Conservation (phyloP, 768 basidiomycete genomes). For the Boletus sp. region DNA sequence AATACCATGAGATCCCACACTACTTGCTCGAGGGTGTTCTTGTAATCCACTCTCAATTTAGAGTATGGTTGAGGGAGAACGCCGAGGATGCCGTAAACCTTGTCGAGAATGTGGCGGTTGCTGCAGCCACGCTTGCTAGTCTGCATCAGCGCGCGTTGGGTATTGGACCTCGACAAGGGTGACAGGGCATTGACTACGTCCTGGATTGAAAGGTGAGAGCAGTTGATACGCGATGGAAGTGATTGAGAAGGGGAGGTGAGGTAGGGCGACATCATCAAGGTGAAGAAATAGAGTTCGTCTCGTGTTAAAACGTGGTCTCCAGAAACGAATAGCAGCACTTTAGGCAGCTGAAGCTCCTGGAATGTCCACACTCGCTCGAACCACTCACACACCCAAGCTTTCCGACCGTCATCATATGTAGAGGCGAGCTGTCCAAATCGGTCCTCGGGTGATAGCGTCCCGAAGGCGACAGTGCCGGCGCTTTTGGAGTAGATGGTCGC, state of each 20-base stretch:
- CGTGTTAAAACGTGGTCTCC: slow-evolving; percentile 5
- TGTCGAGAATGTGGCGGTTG: neutral
- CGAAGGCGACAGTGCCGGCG: slow-evolving; percentile 11
- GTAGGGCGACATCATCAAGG: slow-evolving; percentile 10
- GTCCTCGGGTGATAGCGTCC: neutral
- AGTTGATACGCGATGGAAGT: neutral
- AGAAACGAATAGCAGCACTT: slow-evolving; percentile 5
- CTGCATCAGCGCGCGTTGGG: slow-evolving; percentile 10
- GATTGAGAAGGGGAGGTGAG: neutral
- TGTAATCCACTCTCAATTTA: slow-evolving; percentile 1
- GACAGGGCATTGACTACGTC: slow-evolving; percentile 8
- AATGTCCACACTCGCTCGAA: slow-evolving; percentile 16
- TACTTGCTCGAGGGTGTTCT: neutral
- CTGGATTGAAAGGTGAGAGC: slow-evolving; percentile 1
- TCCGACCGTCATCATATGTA: slow-evolving; percentile 3
- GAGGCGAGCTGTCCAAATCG: neutral
- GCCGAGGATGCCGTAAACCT: slow-evolving; percentile 12
- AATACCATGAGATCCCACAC: slow-evolving; percentile 4
- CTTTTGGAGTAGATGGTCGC: slow-evolving; percentile 3
- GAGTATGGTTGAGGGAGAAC: neutral
- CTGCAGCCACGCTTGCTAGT: slow-evolving; percentile 3
- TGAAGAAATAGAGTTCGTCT: slow-evolving; percentile 4
- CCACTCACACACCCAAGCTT: slow-evolving; percentile 13
- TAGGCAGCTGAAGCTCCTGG: slow-evolving; percentile 11
- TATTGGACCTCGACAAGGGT: slow-evolving; percentile 1